Percentiles rank a stretch among this genome's conserved stretches.
These are phyloP conservation scores for Yarrowia divulgata DNA, from an alignment of 805 yeast species.

Conservation along the genomic window DNA sequence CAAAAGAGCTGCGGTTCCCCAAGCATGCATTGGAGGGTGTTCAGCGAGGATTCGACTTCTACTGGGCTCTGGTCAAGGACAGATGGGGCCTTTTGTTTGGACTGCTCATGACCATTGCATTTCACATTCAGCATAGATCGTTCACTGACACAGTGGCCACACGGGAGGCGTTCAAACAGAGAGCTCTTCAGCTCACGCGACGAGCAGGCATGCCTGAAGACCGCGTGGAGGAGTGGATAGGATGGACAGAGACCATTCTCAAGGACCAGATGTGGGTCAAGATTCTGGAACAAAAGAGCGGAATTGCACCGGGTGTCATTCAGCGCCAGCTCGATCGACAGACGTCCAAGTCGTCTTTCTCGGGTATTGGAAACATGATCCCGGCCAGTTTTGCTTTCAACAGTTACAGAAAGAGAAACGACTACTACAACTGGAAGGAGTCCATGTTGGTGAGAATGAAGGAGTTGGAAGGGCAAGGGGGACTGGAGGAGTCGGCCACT, in stretches of 20 bases:
- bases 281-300: constrained; percentile 43
- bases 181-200: constrained; percentile 30
- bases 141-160: constrained; percentile 16
- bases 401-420: constrained; percentile 39
- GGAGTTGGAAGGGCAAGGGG: not conserved
- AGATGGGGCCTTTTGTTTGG: constrained; percentile 51
- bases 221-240: constrained; percentile 49
- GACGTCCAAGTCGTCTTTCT: constrained; percentile 41
- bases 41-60: constrained; percentile 46
- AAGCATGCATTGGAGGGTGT: constrained; percentile 45
- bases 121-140: constrained; percentile 31
- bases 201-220: constrained; percentile 37
- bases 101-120: constrained; percentile 42
- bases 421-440: constrained; percentile 43
- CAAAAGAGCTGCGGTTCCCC: constrained; percentile 42
- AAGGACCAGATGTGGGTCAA: constrained; percentile 50
- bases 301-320: constrained; percentile 42
- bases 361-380: constrained; percentile 46
- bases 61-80: constrained; percentile 49
- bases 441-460: not conserved
- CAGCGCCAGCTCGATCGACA: constrained; percentile 29
- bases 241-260: constrained; percentile 49
- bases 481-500: not conserved
- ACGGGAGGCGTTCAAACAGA: constrained; percentile 29
- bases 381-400: constrained; percentile 42